A percentile compares a stretch with the other conserved stretches of the same genome.
Conservation (phyloP, 2,329 filamentous ascomycete genomes). For the Scedosporium apiospermum region DNA sequence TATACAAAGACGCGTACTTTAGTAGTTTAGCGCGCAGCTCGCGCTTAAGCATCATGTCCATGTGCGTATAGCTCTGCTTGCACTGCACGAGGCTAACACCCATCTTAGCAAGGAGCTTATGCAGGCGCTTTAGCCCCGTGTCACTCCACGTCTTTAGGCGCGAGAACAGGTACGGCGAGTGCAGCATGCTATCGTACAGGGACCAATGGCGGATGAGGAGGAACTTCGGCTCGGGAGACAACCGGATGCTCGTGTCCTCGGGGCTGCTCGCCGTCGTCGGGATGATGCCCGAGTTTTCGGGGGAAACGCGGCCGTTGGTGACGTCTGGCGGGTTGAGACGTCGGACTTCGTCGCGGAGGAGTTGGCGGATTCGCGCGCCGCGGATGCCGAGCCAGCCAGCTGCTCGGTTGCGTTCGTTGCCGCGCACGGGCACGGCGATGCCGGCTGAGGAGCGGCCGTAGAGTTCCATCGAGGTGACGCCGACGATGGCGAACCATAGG, state of each 20-base stretch:
- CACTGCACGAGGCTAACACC: conserved; percentile 89
- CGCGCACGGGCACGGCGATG: conserved; percentile 51
- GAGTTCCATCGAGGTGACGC: conserved; percentile 86
- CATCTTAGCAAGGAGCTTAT: conserved; percentile 97
- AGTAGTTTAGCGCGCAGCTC: conserved; percentile 76
- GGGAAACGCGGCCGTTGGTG: conserved; percentile 49
- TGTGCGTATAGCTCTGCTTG: conserved; percentile 92
- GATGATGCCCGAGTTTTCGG: conserved; percentile 70
- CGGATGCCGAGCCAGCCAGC: conserved; percentile 75
- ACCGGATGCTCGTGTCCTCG: conserved; percentile 81
- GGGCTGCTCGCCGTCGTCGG: conserved; percentile 81
- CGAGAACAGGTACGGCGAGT: conserved; percentile 89
- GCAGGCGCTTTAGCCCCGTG: conserved; percentile 72
- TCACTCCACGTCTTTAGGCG: conserved; percentile 93
- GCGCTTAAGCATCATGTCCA: conserved; percentile 95
- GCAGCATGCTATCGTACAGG: conserved; percentile 95
- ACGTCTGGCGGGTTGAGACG: conserved; percentile 76
- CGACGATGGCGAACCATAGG: conserved; percentile 89
- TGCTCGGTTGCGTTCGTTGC: conserved; percentile 43
- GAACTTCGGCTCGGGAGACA: conserved; percentile 90
- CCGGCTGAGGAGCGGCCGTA: conserved; percentile 81
- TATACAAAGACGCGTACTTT: conserved; percentile 88
- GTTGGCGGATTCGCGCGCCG: conserved; percentile 73
- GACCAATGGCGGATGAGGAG: conserved; percentile 93
- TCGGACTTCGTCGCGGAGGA: conserved; percentile 86